phyloP scores from a whole-genome alignment of 257 asterid species.

The Plantago ovata region DNA sequence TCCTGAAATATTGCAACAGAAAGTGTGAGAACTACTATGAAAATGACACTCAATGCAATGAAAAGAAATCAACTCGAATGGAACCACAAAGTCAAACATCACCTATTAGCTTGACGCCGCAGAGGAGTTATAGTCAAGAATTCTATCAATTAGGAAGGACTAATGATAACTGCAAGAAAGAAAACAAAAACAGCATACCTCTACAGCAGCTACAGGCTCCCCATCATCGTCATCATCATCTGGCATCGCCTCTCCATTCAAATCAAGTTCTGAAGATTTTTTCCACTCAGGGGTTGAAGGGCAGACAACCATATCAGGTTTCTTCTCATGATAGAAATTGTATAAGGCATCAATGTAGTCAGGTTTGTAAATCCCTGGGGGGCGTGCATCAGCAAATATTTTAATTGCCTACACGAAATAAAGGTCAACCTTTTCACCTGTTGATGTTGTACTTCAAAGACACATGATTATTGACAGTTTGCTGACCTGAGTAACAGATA shows the following conservation, averaged over 20 bases:
- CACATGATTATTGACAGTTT: conserved; percentile 15
- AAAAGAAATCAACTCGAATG: not conserved
- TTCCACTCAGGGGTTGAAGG: conserved; percentile 97
- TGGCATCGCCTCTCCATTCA: conserved; percentile 94
- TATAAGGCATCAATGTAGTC: conserved; percentile 87
- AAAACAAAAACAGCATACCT: conserved; percentile 36
- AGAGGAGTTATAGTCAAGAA: not conserved
- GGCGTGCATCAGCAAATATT: conserved; percentile 82
- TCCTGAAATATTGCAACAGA: conserved; percentile 49
- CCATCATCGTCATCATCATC: conserved; percentile 95
- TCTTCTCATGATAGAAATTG: conserved; percentile 86
- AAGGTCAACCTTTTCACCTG: conserved; percentile 15
- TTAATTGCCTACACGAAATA: conserved; percentile 64
- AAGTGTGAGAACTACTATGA: conserved; percentile 4
- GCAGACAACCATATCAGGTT: conserved; percentile 70
- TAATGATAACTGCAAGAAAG: conserved; percentile 5
- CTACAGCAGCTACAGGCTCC: conserved; percentile 46
- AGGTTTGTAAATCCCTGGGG: conserved; percentile 94
- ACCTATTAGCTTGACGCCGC: conserved; percentile 1
- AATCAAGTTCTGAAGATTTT: conserved; percentile 82
- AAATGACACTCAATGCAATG: not conserved
- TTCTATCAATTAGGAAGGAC: conserved; percentile 10
- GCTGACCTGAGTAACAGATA: conserved; percentile 83
- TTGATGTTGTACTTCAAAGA: conserved; percentile 3
- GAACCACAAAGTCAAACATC: not conserved